phyloP scores from a whole-genome alignment of 495 filamentous ascomycete species.

The Aspergillus kassunensis region DNA sequence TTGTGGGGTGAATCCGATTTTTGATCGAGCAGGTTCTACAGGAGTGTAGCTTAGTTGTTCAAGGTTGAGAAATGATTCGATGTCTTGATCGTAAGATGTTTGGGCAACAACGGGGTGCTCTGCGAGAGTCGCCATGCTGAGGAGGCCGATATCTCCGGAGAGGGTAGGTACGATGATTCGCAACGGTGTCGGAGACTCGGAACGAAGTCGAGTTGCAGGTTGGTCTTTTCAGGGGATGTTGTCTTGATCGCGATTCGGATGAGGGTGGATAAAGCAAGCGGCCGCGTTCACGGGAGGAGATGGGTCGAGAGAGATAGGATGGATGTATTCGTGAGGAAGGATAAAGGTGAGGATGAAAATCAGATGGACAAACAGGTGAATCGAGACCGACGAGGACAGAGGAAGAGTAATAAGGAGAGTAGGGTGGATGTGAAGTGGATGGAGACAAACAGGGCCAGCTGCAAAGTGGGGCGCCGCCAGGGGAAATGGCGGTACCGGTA shows the following conservation, averaged over 20 bases:
- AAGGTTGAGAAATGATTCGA: slow-evolving; percentile 49
- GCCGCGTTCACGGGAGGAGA: neutral
- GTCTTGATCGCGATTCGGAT: neutral
- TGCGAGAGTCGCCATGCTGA: slow-evolving; percentile 41
- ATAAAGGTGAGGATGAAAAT: neutral
- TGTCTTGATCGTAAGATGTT: slow-evolving; percentile 44
- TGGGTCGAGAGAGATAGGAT: neutral
- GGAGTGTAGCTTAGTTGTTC: slow-evolving; percentile 46
- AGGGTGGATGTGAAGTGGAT: slow-evolving; percentile 3
- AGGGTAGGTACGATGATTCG: neutral
- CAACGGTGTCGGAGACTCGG: neutral
- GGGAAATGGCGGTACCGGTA: slow-evolving; percentile 2
- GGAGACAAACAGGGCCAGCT: slow-evolving; percentile 8
- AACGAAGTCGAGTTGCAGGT: neutral
- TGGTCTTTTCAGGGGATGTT: neutral
- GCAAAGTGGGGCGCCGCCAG: slow-evolving; percentile 4
- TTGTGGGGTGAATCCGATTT: slow-evolving; percentile 35
- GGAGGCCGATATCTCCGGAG: neutral
- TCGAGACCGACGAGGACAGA: neutral
- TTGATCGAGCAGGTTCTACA: slow-evolving; percentile 36
- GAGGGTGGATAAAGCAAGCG: neutral
- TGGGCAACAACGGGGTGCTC: slow-evolving; percentile 35
- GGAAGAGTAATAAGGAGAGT: slow-evolving; percentile 2
- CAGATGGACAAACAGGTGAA: neutral
- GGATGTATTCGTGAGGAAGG: neutral